Evolutionary conservation across 129 eudicot genomes (phyloP).

Genomic region (Chrysanthemum seticuspe): DNA sequence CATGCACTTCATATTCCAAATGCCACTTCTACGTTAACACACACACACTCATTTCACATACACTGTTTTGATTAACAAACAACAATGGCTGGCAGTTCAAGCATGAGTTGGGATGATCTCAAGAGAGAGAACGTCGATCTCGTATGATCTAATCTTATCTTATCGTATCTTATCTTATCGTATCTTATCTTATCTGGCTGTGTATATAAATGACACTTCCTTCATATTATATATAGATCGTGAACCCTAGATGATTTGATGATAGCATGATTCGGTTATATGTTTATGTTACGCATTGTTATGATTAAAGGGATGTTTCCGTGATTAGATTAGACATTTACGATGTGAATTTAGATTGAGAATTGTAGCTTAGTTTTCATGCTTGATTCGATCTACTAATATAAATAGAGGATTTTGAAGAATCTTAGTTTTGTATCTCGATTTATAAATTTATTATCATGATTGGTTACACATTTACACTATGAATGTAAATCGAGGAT

Average conservation of each 20-base stretch:
- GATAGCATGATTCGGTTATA: neutral
- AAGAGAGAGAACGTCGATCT: slow-evolving; percentile 68
- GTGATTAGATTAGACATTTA: too few relatives aligned
- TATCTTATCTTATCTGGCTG: neutral
- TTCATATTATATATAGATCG: too few relatives aligned
- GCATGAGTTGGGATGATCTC: slow-evolving; percentile 53
- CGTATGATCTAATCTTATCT: slow-evolving; percentile 26
- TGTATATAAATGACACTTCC: too few relatives aligned
- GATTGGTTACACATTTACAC: neutral
- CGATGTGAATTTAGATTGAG: too few relatives aligned
- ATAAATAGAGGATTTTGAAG: neutral
- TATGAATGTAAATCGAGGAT: neutral
- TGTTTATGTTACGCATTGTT: too few relatives aligned
- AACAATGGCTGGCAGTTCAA: slow-evolving; percentile 26
- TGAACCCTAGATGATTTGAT: neutral
- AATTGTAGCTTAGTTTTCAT: too few relatives aligned
- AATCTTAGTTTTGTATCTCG: neutral
- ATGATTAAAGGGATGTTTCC: too few relatives aligned
- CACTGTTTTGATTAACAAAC: slow-evolving; percentile 1
- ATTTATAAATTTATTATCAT: neutral
- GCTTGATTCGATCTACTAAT: too few relatives aligned
- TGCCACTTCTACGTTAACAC: neutral
- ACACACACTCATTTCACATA: slow-evolving; percentile 5
- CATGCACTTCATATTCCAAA: slow-evolving; percentile 21
- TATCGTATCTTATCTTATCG: neutral